phyloP scores from a whole-genome alignment of 192 early-diverging fungal genomes.

The Linnemannia schmuckeri region DNA sequence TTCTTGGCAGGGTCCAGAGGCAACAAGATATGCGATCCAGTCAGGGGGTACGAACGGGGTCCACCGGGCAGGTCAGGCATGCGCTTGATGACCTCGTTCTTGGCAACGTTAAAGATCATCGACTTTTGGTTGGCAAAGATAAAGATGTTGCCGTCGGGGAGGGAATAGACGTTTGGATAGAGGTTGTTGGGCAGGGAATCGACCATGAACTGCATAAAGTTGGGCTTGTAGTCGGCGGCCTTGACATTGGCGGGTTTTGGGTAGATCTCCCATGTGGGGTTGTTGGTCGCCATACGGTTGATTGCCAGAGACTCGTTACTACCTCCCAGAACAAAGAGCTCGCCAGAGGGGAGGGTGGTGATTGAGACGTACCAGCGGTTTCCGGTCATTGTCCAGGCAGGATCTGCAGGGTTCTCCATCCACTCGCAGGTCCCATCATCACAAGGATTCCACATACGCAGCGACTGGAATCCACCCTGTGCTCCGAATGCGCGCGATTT shows the following conservation, averaged over 20 bases:
- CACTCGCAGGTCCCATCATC: constrained; percentile 57
- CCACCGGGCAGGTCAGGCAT: constrained; percentile 62
- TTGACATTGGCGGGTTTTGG: constrained; percentile 31
- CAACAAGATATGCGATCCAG: constrained; percentile 68
- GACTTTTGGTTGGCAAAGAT: constrained; percentile 68
- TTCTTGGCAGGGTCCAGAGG: constrained; percentile 69
- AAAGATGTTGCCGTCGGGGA: constrained; percentile 64
- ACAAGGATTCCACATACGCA: constrained; percentile 65
- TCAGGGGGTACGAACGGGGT: constrained; percentile 67
- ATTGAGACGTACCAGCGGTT: constrained; percentile 69
- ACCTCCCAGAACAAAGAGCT: constrained; percentile 69
- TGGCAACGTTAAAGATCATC: constrained; percentile 64
- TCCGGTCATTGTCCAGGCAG: constrained; percentile 42
- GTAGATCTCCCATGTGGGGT: constrained; percentile 60
- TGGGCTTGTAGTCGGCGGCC: constrained; percentile 22
- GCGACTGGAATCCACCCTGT: constrained; percentile 54
- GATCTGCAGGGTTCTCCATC: constrained; percentile 57
- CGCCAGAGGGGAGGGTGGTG: constrained; percentile 58
- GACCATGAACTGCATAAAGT: constrained; percentile 58
- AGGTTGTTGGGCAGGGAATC: constrained; percentile 66
- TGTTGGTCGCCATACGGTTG: constrained; percentile 58
- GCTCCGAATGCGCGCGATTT: constrained; percentile 26
- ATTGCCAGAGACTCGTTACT: constrained; percentile 56
- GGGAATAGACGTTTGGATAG: constrained; percentile 65
- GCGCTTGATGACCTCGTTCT: constrained; percentile 54